Evolutionary conservation across 805 yeast species (phyloP).

Genomic region (Candida nonsorbophila): DNA sequence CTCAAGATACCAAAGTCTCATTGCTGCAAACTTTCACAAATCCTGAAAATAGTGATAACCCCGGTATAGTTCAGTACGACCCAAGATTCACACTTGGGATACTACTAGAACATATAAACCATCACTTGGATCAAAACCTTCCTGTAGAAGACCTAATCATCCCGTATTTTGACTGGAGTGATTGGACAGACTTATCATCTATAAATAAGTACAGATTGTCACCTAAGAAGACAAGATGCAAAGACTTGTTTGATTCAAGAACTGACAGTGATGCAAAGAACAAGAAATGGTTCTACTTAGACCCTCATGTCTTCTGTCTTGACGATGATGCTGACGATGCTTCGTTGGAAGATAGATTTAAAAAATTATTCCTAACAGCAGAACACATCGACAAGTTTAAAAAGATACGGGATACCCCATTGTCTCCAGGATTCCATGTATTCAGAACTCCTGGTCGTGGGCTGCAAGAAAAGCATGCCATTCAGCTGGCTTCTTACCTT

Average conservation of each 20-base stretch:
- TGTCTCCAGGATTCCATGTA: constrained; percentile 36
- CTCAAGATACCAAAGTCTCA: constrained; percentile 1
- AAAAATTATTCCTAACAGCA: background rate
- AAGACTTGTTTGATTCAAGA: constrained; percentile 12
- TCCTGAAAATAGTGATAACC: background rate
- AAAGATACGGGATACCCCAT: constrained; percentile 3
- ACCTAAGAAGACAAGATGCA: constrained; percentile 13
- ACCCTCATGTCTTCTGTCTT: constrained; percentile 17
- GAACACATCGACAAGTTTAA: constrained; percentile 1
- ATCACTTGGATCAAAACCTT: constrained; percentile 4
- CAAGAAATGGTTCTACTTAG: constrained; percentile 7
- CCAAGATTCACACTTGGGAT: constrained; percentile 23
- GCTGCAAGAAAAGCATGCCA: constrained; percentile 15
- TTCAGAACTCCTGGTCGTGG: constrained; percentile 28
- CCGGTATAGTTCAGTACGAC: constrained; percentile 15
- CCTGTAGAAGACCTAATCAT: constrained; percentile 5
- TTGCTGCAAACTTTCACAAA: background rate
- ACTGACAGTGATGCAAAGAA: constrained; percentile 7
- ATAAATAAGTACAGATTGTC: constrained; percentile 12
- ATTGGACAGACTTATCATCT: constrained; percentile 19
- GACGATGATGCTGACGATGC: constrained; percentile 17
- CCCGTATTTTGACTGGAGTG: constrained; percentile 30
- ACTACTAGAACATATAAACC: constrained; percentile 12
- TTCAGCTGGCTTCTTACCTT: constrained; percentile 35
- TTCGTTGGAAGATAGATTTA: constrained; percentile 1